phyloP scores from a whole-genome alignment of 2,329 filamentous ascomycete genomes.

The Cryphonectria radicalis region DNA sequence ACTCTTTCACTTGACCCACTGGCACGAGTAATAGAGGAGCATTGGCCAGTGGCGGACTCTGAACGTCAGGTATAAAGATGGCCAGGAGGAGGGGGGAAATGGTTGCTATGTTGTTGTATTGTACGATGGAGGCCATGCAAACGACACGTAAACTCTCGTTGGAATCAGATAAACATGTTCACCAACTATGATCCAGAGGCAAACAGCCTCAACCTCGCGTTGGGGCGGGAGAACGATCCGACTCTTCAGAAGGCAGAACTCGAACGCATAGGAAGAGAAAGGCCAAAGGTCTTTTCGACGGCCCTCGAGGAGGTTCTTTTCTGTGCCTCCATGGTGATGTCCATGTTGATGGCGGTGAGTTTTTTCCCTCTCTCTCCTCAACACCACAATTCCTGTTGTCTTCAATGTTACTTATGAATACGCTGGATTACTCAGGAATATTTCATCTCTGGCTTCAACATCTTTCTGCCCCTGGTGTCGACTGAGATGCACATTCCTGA shows the following conservation, averaged over 20 bases:
- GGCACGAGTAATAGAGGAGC: neutral
- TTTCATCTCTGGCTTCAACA: conserved; percentile 76
- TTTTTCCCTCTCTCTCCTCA: conserved; percentile 7
- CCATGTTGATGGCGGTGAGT: conserved; percentile 58
- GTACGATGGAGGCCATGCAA: neutral
- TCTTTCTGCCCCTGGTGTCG: conserved; percentile 70
- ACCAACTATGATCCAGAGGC: conserved; percentile 1
- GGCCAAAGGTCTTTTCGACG: conserved; percentile 56
- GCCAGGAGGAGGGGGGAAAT: no score
- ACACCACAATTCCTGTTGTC: neutral
- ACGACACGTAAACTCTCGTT: neutral
- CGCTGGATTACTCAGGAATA: conserved; percentile 58
- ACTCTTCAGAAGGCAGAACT: conserved; percentile 41
- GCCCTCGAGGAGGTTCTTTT: conserved; percentile 60
- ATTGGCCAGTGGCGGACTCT: neutral
- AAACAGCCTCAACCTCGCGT: neutral
- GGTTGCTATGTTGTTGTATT: neutral
- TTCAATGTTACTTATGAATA: neutral
- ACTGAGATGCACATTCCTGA: conserved; percentile 66
- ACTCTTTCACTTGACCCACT: neutral
- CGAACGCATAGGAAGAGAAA: conserved; percentile 61
- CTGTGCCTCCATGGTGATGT: conserved; percentile 61
- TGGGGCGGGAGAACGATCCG: conserved; percentile 27
- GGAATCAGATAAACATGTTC: neutral
- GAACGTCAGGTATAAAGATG: neutral